Conservation (phyloP, 306 rosid species). For the Vigna mungo region DNA sequence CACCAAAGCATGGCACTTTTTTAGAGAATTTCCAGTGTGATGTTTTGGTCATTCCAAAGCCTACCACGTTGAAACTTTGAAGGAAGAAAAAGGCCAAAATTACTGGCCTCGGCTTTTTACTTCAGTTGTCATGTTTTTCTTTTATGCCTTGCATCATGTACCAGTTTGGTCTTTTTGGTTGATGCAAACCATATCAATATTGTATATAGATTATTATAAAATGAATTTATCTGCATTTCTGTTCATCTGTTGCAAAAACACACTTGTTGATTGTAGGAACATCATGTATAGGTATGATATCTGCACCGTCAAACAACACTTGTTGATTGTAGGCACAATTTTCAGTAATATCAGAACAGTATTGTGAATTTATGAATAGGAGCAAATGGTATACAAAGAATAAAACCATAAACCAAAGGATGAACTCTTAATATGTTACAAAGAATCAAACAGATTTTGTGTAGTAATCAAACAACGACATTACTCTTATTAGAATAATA, state of each 20-base stretch:
- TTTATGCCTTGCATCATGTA: slow-evolving; percentile 36
- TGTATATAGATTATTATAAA: slow-evolving; percentile 31
- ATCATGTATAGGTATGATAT: neutral
- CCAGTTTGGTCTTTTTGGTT: slow-evolving; percentile 19
- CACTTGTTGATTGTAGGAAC: neutral
- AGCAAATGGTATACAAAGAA: too few relatives aligned
- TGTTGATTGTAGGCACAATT: too few relatives aligned
- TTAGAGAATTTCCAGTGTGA: slow-evolving; percentile 24
- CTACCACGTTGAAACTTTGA: slow-evolving; percentile 19
- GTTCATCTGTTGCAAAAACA: neutral
- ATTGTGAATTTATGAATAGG: neutral
- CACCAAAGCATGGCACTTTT: too few relatives aligned
- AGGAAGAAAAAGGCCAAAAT: slow-evolving; percentile 41
- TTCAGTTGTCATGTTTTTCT: slow-evolving; percentile 13
- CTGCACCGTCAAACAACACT: neutral
- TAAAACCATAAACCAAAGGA: too few relatives aligned
- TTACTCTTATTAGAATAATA: too few relatives aligned
- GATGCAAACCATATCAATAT: slow-evolving; percentile 36
- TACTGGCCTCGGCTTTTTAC: slow-evolving; percentile 40
- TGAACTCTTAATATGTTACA: too few relatives aligned
- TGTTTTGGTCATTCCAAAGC: slow-evolving; percentile 41
- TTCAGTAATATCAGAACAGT: neutral
- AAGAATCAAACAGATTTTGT: too few relatives aligned
- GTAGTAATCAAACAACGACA: too few relatives aligned
- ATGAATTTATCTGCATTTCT: neutral